Conservation (phyloP, 1,139 yeast genomes). For the Blastobotrys serpentis region DNA sequence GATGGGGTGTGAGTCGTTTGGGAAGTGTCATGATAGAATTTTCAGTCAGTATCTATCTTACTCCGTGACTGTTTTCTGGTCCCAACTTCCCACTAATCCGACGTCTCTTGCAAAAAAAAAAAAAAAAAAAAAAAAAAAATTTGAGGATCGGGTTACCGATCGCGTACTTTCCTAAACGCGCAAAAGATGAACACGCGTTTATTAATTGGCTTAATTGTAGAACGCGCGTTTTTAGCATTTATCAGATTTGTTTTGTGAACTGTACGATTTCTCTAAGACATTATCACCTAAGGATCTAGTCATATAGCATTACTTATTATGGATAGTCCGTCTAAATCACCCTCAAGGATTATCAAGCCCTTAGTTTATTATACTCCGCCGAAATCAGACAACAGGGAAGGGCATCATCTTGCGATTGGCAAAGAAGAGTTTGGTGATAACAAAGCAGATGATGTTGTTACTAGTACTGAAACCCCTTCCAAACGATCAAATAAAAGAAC, state of each 20-base stretch:
- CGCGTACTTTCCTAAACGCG: no score
- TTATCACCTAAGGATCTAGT: no score
- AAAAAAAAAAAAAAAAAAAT: background rate
- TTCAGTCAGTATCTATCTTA: slow-evolving; percentile 2
- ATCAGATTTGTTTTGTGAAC: no score
- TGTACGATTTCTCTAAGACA: no score
- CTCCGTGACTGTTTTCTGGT: background rate
- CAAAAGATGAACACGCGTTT: no score
- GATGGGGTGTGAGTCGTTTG: slow-evolving; percentile 8
- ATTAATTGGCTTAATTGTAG: no score
- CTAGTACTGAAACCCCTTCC: background rate
- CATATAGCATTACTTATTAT: background rate
- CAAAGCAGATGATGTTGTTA: background rate
- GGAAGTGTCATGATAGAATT: background rate
- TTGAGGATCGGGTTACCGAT: no score
- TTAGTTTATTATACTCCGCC: background rate
- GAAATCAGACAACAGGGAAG: background rate
- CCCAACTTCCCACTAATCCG: background rate
- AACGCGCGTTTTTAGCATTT: no score
- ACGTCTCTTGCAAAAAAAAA: background rate
- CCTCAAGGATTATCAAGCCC: background rate
- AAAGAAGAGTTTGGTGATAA: slow-evolving; percentile 5
- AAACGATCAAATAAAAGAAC: background rate
- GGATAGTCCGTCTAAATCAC: slow-evolving; percentile 7
- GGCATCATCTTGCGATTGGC: background rate